phyloP scores from a whole-genome alignment of 805 yeast genomes.

The Candida schatavii region DNA sequence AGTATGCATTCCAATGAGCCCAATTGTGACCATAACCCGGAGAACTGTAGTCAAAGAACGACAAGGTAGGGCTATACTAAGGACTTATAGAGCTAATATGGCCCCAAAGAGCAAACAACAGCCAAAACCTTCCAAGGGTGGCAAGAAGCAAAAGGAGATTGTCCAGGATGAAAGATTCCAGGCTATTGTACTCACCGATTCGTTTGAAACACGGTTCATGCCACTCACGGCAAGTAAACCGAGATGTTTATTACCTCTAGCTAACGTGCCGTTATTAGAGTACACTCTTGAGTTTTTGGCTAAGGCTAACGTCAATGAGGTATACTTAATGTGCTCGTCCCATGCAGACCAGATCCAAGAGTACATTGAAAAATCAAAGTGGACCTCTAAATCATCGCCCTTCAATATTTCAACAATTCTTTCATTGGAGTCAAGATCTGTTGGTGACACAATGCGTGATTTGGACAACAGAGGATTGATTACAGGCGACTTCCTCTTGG shows the following conservation, averaged over 20 bases:
- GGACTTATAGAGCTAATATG: slow-evolving; percentile 28
- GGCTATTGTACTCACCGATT: slow-evolving; percentile 92
- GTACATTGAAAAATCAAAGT: slow-evolving; percentile 72
- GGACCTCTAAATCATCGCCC: slow-evolving; percentile 71
- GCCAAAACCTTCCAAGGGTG: not conserved
- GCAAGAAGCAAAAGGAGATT: slow-evolving; percentile 53
- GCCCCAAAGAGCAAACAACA: slow-evolving; percentile 36
- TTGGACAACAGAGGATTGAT: slow-evolving; percentile 87
- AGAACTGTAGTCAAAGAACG: not conserved
- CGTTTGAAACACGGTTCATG: slow-evolving; percentile 88
- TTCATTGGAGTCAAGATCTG: slow-evolving; percentile 83
- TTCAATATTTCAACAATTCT: slow-evolving; percentile 76
- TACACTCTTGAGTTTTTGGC: slow-evolving; percentile 94
- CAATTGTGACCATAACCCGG: not conserved
- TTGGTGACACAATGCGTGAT: slow-evolving; percentile 97
- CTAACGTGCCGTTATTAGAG: slow-evolving; percentile 90
- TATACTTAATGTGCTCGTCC: slow-evolving; percentile 82
- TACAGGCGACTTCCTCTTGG: slow-evolving; percentile 83
- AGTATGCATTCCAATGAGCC: too few relatives aligned
- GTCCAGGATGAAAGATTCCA: slow-evolving; percentile 76
- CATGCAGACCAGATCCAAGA: slow-evolving; percentile 87
- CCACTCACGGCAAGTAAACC: slow-evolving; percentile 86
- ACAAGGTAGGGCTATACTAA: not conserved
- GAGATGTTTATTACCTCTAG: slow-evolving; percentile 87
- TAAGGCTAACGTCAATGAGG: slow-evolving; percentile 85